A percentile compares a stretch with the other conserved stretches of the same genome.
phyloP scores from a whole-genome alignment of 2,329 filamentous ascomycete species.

The Penicillium sp. region DNA sequence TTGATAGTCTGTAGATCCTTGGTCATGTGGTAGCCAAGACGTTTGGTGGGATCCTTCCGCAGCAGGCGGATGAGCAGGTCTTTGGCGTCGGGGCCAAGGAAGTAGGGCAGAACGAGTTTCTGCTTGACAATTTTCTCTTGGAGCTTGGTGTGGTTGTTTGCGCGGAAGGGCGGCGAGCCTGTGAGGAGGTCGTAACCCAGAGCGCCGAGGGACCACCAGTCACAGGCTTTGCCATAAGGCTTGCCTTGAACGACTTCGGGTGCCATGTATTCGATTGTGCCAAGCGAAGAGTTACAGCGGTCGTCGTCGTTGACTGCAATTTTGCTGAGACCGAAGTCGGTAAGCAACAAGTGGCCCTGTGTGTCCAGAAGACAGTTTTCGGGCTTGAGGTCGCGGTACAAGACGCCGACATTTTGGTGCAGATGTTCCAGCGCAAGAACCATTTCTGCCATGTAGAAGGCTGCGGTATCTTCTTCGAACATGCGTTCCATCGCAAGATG shows the following conservation, averaged over 20 bases:
- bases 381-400: slow-evolving; percentile 96
- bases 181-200: slow-evolving; percentile 91
- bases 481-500: slow-evolving; percentile 91
- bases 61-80: slow-evolving; percentile 87
- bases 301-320: slow-evolving; percentile 72
- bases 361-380: slow-evolving; percentile 94
- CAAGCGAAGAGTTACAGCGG: slow-evolving; percentile 83
- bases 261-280: slow-evolving; percentile 98
- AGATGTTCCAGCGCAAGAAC: slow-evolving; percentile 89
- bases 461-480: slow-evolving; percentile 84
- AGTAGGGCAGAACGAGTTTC: slow-evolving; percentile 86
- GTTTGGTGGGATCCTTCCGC: slow-evolving; percentile 87
- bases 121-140: slow-evolving; percentile 94
- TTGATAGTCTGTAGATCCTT: slow-evolving; percentile 85
- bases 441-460: slow-evolving; percentile 99
- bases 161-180: slow-evolving; percentile 85
- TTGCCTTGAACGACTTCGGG: slow-evolving; percentile 87
- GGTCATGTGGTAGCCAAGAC: slow-evolving; percentile 82
- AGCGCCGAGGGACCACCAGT: slow-evolving; percentile 98
- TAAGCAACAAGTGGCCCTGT: slow-evolving; percentile 88
- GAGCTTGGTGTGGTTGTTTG: slow-evolving; percentile 88
- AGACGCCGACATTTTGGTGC: slow-evolving; percentile 85
- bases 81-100: slow-evolving; percentile 85
- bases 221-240: slow-evolving; percentile 89
- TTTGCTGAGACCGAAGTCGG: slow-evolving; percentile 96